These are phyloP conservation scores for Salinomyces thailandicus DNA, from an alignment of 2,329 filamentous ascomycete species.

Conservation along the genomic window DNA sequence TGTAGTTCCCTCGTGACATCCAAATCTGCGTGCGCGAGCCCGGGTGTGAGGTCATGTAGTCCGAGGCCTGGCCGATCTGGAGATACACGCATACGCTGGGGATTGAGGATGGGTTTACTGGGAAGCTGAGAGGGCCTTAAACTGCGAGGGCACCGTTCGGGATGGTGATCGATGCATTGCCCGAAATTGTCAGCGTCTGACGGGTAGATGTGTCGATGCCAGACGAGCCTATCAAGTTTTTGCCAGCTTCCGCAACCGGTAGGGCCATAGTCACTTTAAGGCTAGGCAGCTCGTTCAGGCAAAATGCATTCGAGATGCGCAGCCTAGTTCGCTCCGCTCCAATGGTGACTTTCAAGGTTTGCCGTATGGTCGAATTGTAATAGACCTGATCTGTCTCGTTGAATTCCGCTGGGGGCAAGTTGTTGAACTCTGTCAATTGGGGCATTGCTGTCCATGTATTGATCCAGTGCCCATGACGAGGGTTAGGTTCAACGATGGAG, in stretches of 20 bases:
- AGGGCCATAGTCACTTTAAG: slow-evolving; percentile 49
- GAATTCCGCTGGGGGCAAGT: slow-evolving; percentile 52
- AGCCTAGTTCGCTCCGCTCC: slow-evolving; percentile 48
- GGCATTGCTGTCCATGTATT: slow-evolving; percentile 58
- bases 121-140: slow-evolving; percentile 51
- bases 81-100: slow-evolving; percentile 51
- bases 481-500: slow-evolving; percentile 3
- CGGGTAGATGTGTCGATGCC: slow-evolving; percentile 44
- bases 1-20: slow-evolving; percentile 49
- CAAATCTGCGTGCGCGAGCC: slow-evolving; percentile 54
- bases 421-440: slow-evolving; percentile 51
- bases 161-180: slow-evolving; percentile 40
- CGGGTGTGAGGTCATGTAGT: slow-evolving; percentile 52
- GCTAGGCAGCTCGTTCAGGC: slow-evolving; percentile 49
- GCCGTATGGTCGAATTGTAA: slow-evolving; percentile 52
- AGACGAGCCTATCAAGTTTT: slow-evolving; percentile 44
- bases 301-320: slow-evolving; percentile 56
- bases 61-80: slow-evolving; percentile 44
- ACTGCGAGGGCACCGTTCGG: slow-evolving; percentile 49
- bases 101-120: slow-evolving; percentile 40
- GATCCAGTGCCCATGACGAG: slow-evolving; percentile 43
- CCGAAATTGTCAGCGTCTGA: slow-evolving; percentile 48
- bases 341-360: slow-evolving; percentile 53
- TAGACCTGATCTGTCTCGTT: slow-evolving; percentile 47
- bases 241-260: slow-evolving; percentile 30